These are phyloP conservation scores for Ustilago bromivora DNA, from an alignment of 1,284 basidiomycete genomes.

Conservation along the genomic window DNA sequence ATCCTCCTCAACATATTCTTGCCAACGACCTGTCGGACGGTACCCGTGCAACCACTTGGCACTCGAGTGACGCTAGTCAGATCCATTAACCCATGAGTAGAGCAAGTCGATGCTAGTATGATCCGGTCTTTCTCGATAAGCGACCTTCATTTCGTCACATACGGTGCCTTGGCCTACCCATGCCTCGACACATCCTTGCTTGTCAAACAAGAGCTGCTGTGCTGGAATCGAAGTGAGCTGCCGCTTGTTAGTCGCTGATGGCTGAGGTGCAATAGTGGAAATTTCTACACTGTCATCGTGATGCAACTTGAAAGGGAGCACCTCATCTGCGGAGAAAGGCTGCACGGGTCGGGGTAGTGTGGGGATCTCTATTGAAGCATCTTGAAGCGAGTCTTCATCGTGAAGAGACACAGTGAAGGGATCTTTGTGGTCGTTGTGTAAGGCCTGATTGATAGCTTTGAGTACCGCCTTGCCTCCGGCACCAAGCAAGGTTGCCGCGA, in stretches of 20 bases:
- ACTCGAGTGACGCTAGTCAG: constrained; percentile 42
- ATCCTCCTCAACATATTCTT: constrained; percentile 43
- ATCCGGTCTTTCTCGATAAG: constrained; percentile 22
- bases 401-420: constrained; percentile 16
- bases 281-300: constrained; percentile 14
- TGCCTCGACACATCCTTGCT: constrained; percentile 26
- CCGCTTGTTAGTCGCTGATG: constrained; percentile 21
- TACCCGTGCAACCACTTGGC: constrained; percentile 45
- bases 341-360: constrained; percentile 26
- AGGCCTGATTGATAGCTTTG: not conserved
- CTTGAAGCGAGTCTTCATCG: constrained; percentile 39
- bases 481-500: constrained; percentile 32
- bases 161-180: constrained; percentile 34
- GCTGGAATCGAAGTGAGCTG: constrained; percentile 31
- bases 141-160: constrained; percentile 24
- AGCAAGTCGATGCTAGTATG: constrained; percentile 39
- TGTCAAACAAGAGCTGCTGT: constrained; percentile 23
- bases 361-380: constrained; percentile 23
- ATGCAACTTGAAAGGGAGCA: constrained; percentile 36
- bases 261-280: constrained; percentile 6
- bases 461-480: constrained; percentile 11
- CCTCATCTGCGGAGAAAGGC: constrained; percentile 14
- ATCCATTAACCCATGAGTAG: constrained; percentile 54
- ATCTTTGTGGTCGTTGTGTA: not conserved
- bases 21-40: constrained; percentile 31